Percentiles rank a stretch among this genome's conserved stretches.
Conservation (phyloP, 306 rosid genomes). For the Trifolium pratense region DNA sequence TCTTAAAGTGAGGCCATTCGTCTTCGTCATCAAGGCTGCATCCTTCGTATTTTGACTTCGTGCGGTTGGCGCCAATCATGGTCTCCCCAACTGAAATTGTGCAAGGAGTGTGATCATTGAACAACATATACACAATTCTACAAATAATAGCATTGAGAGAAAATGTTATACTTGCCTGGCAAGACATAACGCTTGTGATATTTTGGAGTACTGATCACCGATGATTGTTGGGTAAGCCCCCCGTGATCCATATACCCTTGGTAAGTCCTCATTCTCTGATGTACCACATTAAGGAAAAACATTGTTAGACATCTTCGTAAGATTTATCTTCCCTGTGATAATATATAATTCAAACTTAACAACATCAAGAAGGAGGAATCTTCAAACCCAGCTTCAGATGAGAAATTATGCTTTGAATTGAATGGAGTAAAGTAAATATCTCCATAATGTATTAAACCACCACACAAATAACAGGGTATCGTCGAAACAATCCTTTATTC, state of each 20-base stretch:
- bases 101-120: conserved; percentile 40
- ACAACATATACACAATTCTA: conserved; percentile 21
- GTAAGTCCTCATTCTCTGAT: conserved; percentile 85
- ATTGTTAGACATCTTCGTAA: conserved; percentile 19
- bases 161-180: conserved; percentile 70
- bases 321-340: conserved; percentile 31
- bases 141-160: not conserved
- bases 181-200: conserved; percentile 84
- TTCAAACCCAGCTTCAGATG: conserved; percentile 33
- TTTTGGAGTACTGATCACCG: conserved; percentile 81
- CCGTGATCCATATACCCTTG: conserved; percentile 79
- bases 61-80: conserved; percentile 63
- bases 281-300: conserved; percentile 34
- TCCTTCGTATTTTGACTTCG: conserved; percentile 70
- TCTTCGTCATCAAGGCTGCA: conserved; percentile 87
- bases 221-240: conserved; percentile 83
- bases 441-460: conserved; percentile 12
- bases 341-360: conserved; percentile 27
- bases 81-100: conserved; percentile 80
- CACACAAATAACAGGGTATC: conserved; percentile 20
- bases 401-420: conserved; percentile 26
- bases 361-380: conserved; percentile 26
- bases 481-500: conserved; percentile 24
- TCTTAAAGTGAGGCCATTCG: conserved; percentile 85
- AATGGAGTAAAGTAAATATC: conserved; percentile 15